Evolutionary conservation across 441 rosid genomes (phyloP).

Genomic region (Pelargonium fulgidum): DNA sequence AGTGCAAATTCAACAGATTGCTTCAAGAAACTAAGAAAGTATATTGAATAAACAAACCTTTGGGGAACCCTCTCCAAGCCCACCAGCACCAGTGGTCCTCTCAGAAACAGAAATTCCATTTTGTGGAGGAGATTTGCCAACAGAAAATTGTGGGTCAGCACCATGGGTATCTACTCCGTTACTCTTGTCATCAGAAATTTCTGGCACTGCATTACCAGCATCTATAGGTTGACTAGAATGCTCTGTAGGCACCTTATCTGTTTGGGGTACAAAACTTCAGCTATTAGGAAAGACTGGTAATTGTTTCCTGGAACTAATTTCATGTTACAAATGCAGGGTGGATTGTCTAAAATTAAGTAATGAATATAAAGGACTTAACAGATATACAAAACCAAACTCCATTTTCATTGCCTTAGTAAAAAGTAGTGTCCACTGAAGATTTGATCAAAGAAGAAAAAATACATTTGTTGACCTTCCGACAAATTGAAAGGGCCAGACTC

Average conservation of each 20-base stretch:
- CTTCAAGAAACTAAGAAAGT: not conserved
- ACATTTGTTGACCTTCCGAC: too few species aligned
- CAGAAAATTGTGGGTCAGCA: conserved; percentile 42
- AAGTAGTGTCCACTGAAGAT: not conserved
- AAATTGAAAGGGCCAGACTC: not conserved
- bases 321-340: not conserved
- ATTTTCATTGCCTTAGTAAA: not conserved
- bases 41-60: conserved; percentile 47
- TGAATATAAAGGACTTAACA: not conserved
- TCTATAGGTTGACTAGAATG: conserved; percentile 23
- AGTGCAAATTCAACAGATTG: not conserved
- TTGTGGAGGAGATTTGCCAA: conserved; percentile 48
- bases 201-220: conserved; percentile 28
- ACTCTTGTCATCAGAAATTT: conserved; percentile 30
- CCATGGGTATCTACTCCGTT: conserved; percentile 30
- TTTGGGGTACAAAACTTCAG: conserved; percentile 9
- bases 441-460: too few species aligned
- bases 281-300: conserved; percentile 6
- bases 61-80: conserved; percentile 92
- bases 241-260: conserved; percentile 27
- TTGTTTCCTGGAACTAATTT: not conserved
- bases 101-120: conserved; percentile 40
- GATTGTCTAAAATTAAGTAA: too few species aligned
- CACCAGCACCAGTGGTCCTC: conserved; percentile 45
- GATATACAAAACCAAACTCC: not conserved